These are phyloP conservation scores for Cryptosporidium sp. DNA, from an alignment of 169 alveolate species.

Conservation along the genomic window DNA sequence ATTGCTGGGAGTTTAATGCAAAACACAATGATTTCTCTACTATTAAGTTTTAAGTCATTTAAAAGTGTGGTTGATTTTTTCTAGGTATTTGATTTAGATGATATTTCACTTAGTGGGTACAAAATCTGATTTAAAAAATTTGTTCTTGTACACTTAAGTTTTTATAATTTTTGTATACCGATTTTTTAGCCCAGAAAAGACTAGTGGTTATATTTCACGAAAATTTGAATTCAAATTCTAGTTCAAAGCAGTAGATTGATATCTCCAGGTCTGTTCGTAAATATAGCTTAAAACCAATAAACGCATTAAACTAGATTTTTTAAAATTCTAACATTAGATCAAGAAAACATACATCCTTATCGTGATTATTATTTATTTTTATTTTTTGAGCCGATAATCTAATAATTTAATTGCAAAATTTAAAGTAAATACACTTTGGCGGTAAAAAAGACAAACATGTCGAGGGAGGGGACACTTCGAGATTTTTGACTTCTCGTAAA, in stretches of 20 bases:
- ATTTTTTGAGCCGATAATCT: not conserved
- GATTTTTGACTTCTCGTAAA: constrained; percentile 44
- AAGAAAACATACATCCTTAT: not conserved
- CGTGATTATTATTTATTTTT: not conserved
- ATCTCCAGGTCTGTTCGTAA: no score
- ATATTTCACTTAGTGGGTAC: not conserved
- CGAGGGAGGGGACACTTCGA: constrained; percentile 47
- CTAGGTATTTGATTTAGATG: not conserved
- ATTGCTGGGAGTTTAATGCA: not conserved
- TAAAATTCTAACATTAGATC: not conserved
- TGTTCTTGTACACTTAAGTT: no score
- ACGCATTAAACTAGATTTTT: no score
- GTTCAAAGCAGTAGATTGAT: no score
- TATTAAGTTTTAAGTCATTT: not conserved
- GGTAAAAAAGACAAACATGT: not conserved
- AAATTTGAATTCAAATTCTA: not conserved
- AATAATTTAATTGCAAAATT: not conserved
- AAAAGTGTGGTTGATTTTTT: no score
- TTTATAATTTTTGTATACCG: no score
- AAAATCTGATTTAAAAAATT: no score
- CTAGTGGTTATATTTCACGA: no score
- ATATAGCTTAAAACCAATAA: no score
- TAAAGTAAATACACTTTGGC: not conserved
- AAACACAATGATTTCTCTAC: no score
- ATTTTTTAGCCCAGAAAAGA: not conserved